Evolutionary conservation across 2,329 filamentous ascomycete genomes (phyloP).

Genomic region (Moelleriella libera): DNA sequence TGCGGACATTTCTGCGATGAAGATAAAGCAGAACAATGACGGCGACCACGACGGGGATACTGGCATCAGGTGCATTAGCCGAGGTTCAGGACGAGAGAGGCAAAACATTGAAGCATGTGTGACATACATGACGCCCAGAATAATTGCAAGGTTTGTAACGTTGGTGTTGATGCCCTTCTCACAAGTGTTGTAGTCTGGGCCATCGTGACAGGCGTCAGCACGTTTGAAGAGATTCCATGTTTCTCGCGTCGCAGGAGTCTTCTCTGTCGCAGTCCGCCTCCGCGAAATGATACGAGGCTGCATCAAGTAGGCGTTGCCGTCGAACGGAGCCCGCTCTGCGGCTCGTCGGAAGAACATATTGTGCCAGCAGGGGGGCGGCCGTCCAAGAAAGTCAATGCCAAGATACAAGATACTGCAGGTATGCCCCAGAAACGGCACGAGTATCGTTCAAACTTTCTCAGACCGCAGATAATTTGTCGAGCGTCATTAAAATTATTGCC

Average conservation of each 20-base stretch:
- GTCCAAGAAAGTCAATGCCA: background rate
- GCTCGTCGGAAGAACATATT: slow-evolving; percentile 2
- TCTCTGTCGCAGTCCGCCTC: slow-evolving; percentile 4
- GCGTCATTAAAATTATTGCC: too few species aligned
- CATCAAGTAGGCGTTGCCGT: slow-evolving; percentile 10
- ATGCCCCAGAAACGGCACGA: too few species aligned
- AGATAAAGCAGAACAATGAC: slow-evolving; percentile 57
- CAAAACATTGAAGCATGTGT: background rate
- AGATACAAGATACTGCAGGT: too few species aligned
- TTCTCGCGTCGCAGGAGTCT: slow-evolving; percentile 1
- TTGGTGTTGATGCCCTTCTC: slow-evolving; percentile 43
- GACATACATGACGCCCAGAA: slow-evolving; percentile 57
- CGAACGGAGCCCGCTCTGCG: background rate
- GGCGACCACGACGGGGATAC: slow-evolving; percentile 60
- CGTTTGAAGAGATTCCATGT: slow-evolving; percentile 6
- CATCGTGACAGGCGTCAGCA: slow-evolving; percentile 2
- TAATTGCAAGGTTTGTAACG: slow-evolving; percentile 50
- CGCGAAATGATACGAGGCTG: slow-evolving; percentile 13
- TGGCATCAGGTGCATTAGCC: slow-evolving; percentile 20
- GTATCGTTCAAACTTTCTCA: too few species aligned
- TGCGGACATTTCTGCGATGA: slow-evolving; percentile 64
- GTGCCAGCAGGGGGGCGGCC: background rate
- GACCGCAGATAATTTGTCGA: too few species aligned
- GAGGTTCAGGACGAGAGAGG: background rate
- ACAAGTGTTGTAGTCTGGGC: slow-evolving; percentile 26